phyloP scores from a whole-genome alignment of 2,329 filamentous ascomycete genomes.

The Beauveria caledonica region DNA sequence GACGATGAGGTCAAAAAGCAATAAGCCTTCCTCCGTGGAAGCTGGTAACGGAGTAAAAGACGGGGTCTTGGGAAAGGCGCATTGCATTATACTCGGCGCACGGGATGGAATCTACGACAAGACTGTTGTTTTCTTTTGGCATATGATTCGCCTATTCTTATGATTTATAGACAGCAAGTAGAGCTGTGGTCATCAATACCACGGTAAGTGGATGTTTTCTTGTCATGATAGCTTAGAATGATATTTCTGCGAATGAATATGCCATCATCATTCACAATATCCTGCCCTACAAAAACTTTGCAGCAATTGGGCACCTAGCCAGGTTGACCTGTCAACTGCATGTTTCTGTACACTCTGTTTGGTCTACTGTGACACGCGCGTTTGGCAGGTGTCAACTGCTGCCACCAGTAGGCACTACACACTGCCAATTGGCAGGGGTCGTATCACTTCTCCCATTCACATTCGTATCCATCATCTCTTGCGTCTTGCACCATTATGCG shows the following conservation, averaged over 20 bases:
- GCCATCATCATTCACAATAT: neutral
- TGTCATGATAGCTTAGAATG: neutral
- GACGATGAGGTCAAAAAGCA: constrained; percentile 27
- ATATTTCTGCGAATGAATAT: neutral
- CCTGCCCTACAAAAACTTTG: no score
- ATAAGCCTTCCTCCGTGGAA: neutral
- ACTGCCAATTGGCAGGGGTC: neutral
- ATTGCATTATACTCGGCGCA: constrained; percentile 8
- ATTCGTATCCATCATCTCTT: neutral
- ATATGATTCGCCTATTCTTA: neutral
- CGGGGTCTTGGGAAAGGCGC: neutral
- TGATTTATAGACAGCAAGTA: constrained; percentile 1
- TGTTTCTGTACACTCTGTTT: constrained; percentile 5
- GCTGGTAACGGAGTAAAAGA: neutral
- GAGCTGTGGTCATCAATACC: neutral
- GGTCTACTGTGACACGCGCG: neutral
- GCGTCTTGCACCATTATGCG: neutral
- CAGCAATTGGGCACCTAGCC: neutral
- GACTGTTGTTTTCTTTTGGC: neutral
- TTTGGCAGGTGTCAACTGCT: constrained; percentile 8
- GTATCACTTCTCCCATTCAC: neutral
- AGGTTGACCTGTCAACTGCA: constrained; percentile 10
- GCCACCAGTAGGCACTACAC: neutral
- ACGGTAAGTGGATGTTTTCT: neutral
- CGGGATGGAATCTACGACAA: neutral